Percentiles rank a stretch among this genome's conserved stretches.
These are phyloP conservation scores for Pyrenochaeta sp. DNA, from an alignment of 2,329 filamentous ascomycete species.

Conservation along the genomic window DNA sequence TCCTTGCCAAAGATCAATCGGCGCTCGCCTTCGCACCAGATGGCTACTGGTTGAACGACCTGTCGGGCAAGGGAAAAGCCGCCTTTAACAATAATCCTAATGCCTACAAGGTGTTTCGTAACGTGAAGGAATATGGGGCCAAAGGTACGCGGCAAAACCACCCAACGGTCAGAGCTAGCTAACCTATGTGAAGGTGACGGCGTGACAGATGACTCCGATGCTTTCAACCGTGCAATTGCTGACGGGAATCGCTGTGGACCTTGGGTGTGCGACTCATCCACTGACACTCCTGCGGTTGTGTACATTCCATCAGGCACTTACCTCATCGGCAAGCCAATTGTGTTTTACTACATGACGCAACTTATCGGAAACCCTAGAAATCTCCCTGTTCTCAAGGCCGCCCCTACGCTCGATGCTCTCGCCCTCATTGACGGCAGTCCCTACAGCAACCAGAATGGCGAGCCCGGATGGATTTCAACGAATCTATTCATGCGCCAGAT, in stretches of 20 bases:
- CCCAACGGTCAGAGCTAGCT: slow-evolving; percentile 4
- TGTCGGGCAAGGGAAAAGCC: slow-evolving; percentile 54
- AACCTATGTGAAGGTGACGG: slow-evolving; percentile 43
- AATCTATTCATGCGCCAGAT: slow-evolving; percentile 72
- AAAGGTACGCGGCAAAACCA: slow-evolving; percentile 38
- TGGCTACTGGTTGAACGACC: slow-evolving; percentile 54
- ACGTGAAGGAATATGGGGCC: slow-evolving; percentile 56
- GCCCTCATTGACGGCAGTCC: slow-evolving; percentile 69
- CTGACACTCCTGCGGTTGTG: slow-evolving; percentile 63
- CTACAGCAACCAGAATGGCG: slow-evolving; percentile 48
- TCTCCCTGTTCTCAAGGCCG: slow-evolving; percentile 65
- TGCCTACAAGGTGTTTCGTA: slow-evolving; percentile 54
- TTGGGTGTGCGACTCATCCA: slow-evolving; percentile 55
- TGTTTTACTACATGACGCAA: slow-evolving; percentile 71
- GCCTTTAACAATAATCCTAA: slow-evolving; percentile 50
- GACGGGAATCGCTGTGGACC: slow-evolving; percentile 55
- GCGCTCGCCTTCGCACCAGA: slow-evolving; percentile 16
- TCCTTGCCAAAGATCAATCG: slow-evolving; percentile 1
- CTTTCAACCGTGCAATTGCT: slow-evolving; percentile 61
- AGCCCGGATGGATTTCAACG: slow-evolving; percentile 59
- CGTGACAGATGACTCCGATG: slow-evolving; percentile 59
- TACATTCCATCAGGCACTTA: slow-evolving; percentile 70
- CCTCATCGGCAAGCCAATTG: slow-evolving; percentile 57
- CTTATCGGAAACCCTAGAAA: slow-evolving; percentile 67
- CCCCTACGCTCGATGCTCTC: slow-evolving; percentile 61